Evolutionary conservation across 73 alveolate genomes (phyloP).

Genomic region (Tetrahymena thermophila): DNA sequence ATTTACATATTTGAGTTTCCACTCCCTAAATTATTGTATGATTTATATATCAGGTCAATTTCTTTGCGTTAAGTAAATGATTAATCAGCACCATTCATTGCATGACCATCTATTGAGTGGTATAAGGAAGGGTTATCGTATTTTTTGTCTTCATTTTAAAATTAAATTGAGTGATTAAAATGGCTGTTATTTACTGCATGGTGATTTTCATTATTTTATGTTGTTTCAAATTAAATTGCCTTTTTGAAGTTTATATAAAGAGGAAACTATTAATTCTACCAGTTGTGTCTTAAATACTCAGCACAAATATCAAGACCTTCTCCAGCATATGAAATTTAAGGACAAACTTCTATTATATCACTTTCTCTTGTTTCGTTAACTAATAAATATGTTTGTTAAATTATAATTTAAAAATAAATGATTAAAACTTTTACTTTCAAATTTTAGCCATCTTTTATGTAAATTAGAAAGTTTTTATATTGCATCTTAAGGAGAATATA

Average conservation of each 20-base stretch:
- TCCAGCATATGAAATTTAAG: background rate
- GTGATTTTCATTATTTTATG: background rate
- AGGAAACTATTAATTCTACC: background rate
- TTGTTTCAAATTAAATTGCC: background rate
- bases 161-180: background rate
- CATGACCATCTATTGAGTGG: background rate
- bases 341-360: background rate
- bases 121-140: background rate
- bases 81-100: background rate
- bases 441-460: background rate
- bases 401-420: background rate
- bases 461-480: background rate
- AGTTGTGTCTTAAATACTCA: background rate
- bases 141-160: background rate
- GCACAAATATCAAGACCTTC: background rate
- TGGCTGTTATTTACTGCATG: background rate
- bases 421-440: background rate
- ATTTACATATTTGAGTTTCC: background rate
- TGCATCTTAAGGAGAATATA: background rate
- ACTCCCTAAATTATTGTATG: background rate
- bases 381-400: background rate
- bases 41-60: background rate
- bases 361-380: background rate
- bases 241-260: background rate
- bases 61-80: background rate